Conservation (phyloP, 202 grass and related monocot species). For the Zizania palustris region DNA sequence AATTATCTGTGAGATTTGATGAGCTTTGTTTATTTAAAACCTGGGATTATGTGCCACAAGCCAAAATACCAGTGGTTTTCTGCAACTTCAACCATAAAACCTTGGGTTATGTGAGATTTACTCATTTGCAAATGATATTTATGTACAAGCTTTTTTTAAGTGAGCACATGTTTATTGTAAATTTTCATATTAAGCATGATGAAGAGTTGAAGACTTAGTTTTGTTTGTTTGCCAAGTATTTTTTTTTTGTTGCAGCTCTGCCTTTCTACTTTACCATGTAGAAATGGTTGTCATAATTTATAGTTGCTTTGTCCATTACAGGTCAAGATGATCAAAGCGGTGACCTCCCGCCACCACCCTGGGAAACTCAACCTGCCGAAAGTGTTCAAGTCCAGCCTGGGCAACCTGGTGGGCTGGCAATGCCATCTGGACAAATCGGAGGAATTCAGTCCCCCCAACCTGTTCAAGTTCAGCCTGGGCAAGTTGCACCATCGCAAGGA, state of each 20-base stretch:
- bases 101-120: not conserved
- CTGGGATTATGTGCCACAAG: too few species aligned
- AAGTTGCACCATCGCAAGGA: conserved; percentile 40
- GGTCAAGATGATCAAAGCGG: conserved; percentile 64
- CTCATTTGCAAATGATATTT: not conserved
- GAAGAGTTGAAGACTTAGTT: conserved; percentile 23
- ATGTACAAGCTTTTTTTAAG: conserved; percentile 1
- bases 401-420: conserved; percentile 28
- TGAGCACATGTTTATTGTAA: not conserved
- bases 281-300: conserved; percentile 4
- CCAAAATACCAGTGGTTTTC: too few species aligned
- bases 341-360: conserved; percentile 75
- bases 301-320: conserved; percentile 34
- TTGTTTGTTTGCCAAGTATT: conserved; percentile 13
- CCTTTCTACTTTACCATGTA: conserved; percentile 30
- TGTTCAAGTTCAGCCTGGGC: conserved; percentile 49
- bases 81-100: too few species aligned
- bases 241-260: not conserved
- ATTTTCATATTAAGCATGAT: conserved; percentile 4
- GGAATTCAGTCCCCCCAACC: conserved; percentile 43
- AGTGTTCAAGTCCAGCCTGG: conserved; percentile 51
- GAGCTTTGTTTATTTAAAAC: too few species aligned
- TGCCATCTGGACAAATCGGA: conserved; percentile 46
- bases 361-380: conserved; percentile 72
- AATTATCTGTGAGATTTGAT: too few species aligned